Evolutionary conservation across 129 eudicot species (phyloP).

Genomic region (Mikania micrantha): DNA sequence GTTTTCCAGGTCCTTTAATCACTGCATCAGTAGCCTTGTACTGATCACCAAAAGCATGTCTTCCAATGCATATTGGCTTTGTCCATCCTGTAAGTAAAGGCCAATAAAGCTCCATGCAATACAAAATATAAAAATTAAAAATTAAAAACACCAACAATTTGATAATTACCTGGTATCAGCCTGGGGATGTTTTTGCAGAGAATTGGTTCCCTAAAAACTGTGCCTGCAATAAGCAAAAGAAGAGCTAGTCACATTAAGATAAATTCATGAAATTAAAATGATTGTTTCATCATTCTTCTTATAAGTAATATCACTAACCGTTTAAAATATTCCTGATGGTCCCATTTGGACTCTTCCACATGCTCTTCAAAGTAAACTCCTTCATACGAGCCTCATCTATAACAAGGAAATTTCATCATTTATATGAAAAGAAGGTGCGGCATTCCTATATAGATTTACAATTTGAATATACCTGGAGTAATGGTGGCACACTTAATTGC

Average conservation of each 20-base stretch:
- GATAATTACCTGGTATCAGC: slow-evolving; percentile 48
- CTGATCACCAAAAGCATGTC: slow-evolving; percentile 99
- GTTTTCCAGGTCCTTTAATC: slow-evolving; percentile 88
- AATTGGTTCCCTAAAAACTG: slow-evolving; percentile 74
- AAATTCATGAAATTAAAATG: background rate
- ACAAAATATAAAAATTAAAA: background rate
- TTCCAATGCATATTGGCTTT: slow-evolving; percentile 94
- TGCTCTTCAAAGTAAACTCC: slow-evolving; percentile 66
- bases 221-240: slow-evolving; percentile 28
- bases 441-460: background rate
- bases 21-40: slow-evolving; percentile 90
- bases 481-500: slow-evolving; percentile 98
- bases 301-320: slow-evolving; percentile 30
- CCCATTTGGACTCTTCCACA: slow-evolving; percentile 82
- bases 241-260: background rate
- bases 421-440: slow-evolving; percentile 1
- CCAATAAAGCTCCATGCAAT: background rate
- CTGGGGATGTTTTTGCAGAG: slow-evolving; percentile 67
- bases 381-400: slow-evolving; percentile 90
- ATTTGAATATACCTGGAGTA: slow-evolving; percentile 68
- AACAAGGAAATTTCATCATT: background rate
- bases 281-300: background rate
- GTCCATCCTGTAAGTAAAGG: slow-evolving; percentile 65
- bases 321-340: slow-evolving; percentile 64
- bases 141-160: background rate